These are phyloP conservation scores for Aspergillaceae sp. DNA, from an alignment of 2,329 filamentous ascomycete species.

Conservation along the genomic window DNA sequence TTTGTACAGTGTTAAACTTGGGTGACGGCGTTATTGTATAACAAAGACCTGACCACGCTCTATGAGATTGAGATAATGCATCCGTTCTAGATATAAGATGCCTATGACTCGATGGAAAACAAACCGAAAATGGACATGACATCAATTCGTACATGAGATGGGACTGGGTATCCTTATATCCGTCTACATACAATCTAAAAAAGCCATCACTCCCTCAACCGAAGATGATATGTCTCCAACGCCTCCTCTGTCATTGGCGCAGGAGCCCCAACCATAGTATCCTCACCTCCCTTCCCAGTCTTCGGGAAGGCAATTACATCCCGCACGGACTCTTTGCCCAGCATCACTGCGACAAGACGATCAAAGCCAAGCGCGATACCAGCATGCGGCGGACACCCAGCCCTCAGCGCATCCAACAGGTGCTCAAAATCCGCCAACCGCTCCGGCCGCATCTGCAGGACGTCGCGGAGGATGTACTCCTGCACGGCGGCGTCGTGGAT, in stretches of 20 bases:
- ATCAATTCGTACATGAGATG: conserved; percentile 4
- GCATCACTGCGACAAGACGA: conserved; percentile 70
- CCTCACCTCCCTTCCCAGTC: conserved; percentile 79
- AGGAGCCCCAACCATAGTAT: conserved; percentile 72
- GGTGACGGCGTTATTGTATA: neutral
- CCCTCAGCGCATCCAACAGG: conserved; percentile 68
- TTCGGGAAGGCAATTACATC: conserved; percentile 98
- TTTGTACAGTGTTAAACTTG: neutral
- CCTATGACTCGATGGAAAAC: neutral
- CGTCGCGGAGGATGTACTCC: conserved; percentile 71
- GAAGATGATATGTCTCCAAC: conserved; percentile 52
- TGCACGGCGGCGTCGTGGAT: conserved; percentile 81
- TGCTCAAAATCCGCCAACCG: conserved; percentile 77
- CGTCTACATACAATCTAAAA: conserved; percentile 4
- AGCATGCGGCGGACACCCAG: conserved; percentile 89
- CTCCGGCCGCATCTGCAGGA: conserved; percentile 66
- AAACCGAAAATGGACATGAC: neutral
- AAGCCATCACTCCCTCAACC: conserved; percentile 16
- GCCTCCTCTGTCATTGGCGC: conserved; percentile 55
- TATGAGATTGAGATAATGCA: too few species aligned
- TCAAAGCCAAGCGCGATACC: conserved; percentile 92
- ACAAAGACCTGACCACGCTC: neutral
- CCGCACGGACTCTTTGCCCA: conserved; percentile 65
- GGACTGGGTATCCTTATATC: conserved; percentile 6
- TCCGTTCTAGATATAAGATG: too few species aligned